phyloP scores from a whole-genome alignment of 495 filamentous ascomycete genomes.

The Xylaria castorea region DNA sequence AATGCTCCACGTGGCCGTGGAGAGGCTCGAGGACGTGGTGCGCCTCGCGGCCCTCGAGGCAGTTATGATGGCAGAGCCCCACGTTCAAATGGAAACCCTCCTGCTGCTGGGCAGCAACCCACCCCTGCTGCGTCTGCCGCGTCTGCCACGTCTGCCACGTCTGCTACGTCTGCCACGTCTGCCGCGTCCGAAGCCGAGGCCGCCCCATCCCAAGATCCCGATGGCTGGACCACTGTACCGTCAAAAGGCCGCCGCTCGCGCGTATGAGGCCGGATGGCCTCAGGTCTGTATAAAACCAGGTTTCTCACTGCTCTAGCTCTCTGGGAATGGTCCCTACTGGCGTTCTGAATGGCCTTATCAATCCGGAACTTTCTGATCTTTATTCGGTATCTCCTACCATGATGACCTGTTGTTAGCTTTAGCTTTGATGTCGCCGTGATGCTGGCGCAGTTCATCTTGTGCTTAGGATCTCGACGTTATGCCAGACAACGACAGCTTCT shows the following conservation, averaged over 20 bases:
- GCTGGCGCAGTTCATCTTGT: constrained; percentile 11
- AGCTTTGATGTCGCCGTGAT: constrained; percentile 13
- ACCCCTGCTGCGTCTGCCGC: constrained; percentile 41
- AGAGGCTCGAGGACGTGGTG: constrained; percentile 48
- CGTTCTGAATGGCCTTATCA: constrained; percentile 22
- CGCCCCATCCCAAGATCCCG: constrained; percentile 59
- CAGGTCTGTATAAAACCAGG: constrained; percentile 37
- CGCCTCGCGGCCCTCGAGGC: constrained; percentile 50
- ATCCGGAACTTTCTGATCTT: constrained; percentile 20
- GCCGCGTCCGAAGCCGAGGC: constrained; percentile 34
- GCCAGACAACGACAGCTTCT: constrained; percentile 29
- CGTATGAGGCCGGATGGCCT: constrained; percentile 36
- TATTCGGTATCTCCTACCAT: constrained; percentile 16
- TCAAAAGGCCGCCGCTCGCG: constrained; percentile 56
- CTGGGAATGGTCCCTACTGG: constrained; percentile 13
- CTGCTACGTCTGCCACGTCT: constrained; percentile 37
- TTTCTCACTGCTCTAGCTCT: constrained; percentile 26
- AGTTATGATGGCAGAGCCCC: constrained; percentile 49
- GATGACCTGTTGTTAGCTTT: constrained; percentile 21
- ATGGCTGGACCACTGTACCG: constrained; percentile 80
- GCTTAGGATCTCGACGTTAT: constrained; percentile 17
- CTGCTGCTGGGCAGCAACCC: constrained; percentile 38
- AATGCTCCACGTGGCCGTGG: constrained; percentile 42
- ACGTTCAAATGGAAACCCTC: constrained; percentile 52
- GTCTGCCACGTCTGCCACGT: constrained; percentile 27